These are phyloP conservation scores for Monilinia aucupariae DNA, from an alignment of 2,329 filamentous ascomycete species.

Conservation along the genomic window DNA sequence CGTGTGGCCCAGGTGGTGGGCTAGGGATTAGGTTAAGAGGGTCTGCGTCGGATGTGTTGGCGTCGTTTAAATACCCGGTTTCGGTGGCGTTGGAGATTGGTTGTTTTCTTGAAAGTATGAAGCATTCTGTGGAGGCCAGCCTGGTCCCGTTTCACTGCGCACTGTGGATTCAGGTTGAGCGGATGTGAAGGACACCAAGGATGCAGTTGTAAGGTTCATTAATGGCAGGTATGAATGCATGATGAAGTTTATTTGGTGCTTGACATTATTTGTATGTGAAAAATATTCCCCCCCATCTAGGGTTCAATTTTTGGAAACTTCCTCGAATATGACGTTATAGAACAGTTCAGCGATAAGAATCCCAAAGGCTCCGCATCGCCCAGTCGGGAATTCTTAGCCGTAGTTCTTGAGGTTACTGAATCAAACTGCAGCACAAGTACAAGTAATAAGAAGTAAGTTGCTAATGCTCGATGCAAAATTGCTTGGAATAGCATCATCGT, in stretches of 20 bases:
- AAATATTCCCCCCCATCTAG: too few species aligned
- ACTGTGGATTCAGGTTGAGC: neutral
- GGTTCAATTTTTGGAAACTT: too few species aligned
- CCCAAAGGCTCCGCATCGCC: neutral
- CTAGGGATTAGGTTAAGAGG: neutral
- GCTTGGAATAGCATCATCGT: neutral
- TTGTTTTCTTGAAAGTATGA: slow-evolving; percentile 4
- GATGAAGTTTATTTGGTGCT: neutral
- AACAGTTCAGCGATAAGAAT: neutral
- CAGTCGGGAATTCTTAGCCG: neutral
- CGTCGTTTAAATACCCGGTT: neutral
- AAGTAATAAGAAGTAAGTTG: neutral
- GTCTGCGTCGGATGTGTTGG: neutral
- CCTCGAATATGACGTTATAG: neutral
- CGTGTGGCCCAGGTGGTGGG: neutral
- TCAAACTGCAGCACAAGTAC: too few species aligned
- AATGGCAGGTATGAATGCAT: neutral
- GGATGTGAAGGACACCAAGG: neutral
- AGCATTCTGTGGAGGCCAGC: neutral
- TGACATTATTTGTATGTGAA: too few species aligned
- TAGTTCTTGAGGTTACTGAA: neutral
- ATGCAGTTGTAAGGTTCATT: neutral
- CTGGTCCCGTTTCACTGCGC: neutral
- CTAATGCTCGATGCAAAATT: neutral
- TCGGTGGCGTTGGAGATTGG: neutral